Evolutionary conservation across 441 rosid species (phyloP), one percentile per base, ranked within the genome.

Genomic region (Pelargonium australe): DNA sequence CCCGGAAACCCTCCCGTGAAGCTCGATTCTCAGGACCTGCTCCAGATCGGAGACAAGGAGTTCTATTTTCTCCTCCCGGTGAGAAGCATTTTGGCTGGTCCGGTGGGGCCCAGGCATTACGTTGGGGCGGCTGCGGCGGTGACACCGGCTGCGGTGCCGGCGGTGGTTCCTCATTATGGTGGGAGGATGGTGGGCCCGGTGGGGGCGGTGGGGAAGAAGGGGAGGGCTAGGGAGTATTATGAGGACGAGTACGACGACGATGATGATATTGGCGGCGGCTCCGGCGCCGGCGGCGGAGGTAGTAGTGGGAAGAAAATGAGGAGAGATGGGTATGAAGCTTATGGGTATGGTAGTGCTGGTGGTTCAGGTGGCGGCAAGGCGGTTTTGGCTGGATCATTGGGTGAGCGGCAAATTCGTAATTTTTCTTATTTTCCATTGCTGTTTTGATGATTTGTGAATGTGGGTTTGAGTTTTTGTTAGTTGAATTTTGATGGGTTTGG

Each of bases 21-120:
- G 80, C 87, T 93, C 31, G 98, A 93, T 49, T 93, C 98, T 5
- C 86, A 92, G 74, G 98, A 92, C 69, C 84, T 92, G 67, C 77
- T 92, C 69, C 97, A 90, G 76, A 92, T 90, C 49, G 98, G 98
- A 12, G 98, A 92, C 75, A 92, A 90, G 71, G 96, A 92, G 74
- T 92, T 92, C 58, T 92, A 92, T 69, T 92, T 92, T 77, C 78
- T 92, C 70, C 76, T 92, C 1, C 98, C 98, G 0, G 90, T 90
- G 19, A 77, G 93, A 82, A 93, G 98, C 63, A 93, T 93, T 65
- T 63, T 93, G 47, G 97, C 97, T 0, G 97, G 97, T 4, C 4
- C 34, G 9, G 78, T 73, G 31, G 81, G 73, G 13, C 86, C 88
- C 34, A 31, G 34, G 7, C 89, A 85, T 75, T 80, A 86, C 70